These are phyloP conservation scores for Ustanciosporium gigantosporum DNA, from an alignment of 1,284 basidiomycete genomes.

Conservation along the genomic window DNA sequence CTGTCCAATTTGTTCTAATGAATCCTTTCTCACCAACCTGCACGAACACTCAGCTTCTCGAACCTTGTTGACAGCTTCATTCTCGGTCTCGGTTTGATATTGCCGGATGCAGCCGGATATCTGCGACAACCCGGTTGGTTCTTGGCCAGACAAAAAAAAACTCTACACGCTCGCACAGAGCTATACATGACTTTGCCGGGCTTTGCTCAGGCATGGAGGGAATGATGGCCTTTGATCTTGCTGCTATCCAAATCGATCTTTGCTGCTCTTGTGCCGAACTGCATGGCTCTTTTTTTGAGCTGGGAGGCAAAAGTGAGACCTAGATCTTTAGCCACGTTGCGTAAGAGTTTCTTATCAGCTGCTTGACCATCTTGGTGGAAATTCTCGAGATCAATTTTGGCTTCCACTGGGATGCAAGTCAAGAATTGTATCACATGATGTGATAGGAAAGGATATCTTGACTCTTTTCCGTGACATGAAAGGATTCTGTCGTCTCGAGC, in stretches of 20 bases:
- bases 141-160: too few species aligned
- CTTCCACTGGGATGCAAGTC: constrained; percentile 73
- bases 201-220: too few species aligned
- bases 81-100: too few species aligned
- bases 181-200: too few species aligned
- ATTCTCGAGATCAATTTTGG: constrained; percentile 70
- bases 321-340: constrained; percentile 60
- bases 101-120: too few species aligned
- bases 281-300: constrained; percentile 87
- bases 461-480: constrained; percentile 84
- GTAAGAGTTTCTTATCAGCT: constrained; percentile 85
- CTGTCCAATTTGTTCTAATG: too few species aligned
- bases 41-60: too few species aligned
- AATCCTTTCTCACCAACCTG: too few species aligned
- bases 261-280: constrained; percentile 88
- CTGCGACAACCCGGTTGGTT: too few species aligned
- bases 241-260: constrained; percentile 72
- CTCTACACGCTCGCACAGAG: too few species aligned
- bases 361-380: constrained; percentile 60
- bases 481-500: constrained; percentile 91
- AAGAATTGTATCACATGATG: constrained; percentile 61
- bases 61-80: too few species aligned
- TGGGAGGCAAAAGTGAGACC: constrained; percentile 66
- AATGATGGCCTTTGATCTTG: constrained; percentile 54
- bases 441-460: constrained; percentile 61